phyloP scores from a whole-genome alignment of 1,284 basidiomycete species.

The Ceratobasidium sp. region DNA sequence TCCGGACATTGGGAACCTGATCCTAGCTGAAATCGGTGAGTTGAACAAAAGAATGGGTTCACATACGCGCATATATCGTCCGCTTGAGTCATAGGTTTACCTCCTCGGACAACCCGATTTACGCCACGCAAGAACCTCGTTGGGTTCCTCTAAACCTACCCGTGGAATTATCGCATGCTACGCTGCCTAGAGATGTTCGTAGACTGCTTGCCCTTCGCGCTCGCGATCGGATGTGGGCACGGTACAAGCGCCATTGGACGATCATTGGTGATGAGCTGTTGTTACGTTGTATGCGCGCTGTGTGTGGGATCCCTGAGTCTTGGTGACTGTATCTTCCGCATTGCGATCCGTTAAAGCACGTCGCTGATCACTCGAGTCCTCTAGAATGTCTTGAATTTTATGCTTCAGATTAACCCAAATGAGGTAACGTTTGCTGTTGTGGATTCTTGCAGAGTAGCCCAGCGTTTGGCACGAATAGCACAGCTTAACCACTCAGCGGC shows the following conservation, averaged over 20 bases:
- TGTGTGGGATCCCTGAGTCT: neutral
- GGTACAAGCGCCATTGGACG: neutral
- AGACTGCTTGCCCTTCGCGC: neutral
- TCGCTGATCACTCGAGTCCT: no score
- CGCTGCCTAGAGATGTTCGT: neutral
- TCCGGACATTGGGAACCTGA: neutral
- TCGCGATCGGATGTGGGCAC: neutral
- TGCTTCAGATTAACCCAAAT: neutral
- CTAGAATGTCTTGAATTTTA: no score
- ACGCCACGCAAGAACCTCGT: neutral
- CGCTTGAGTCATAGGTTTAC: neutral
- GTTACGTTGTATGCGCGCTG: neutral
- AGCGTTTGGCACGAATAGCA: no score
- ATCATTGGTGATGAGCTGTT: neutral
- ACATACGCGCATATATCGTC: no score
- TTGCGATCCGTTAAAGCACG: no score
- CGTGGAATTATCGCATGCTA: neutral
- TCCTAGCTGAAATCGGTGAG: neutral
- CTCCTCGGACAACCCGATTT: neutral
- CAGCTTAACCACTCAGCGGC: no score
- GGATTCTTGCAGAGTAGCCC: neutral
- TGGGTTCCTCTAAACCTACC: neutral
- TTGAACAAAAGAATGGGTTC: neutral
- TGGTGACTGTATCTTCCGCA: slow-evolving; percentile 1
- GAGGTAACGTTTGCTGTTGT: neutral